These are phyloP conservation scores for Globisporangium emineosum DNA, from an alignment of 352 stramenopile species.

Conservation along the genomic window DNA sequence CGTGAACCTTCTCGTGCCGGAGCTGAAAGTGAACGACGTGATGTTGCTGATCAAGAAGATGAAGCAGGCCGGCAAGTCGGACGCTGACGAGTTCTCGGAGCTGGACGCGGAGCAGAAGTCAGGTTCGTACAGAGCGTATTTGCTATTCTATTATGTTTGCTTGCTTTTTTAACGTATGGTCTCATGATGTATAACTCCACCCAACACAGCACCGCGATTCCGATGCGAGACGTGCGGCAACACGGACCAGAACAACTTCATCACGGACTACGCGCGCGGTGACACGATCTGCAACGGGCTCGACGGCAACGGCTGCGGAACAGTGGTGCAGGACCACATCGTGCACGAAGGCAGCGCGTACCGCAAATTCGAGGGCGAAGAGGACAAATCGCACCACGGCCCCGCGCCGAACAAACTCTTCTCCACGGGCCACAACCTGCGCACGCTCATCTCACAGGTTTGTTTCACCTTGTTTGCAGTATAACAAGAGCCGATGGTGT, in stretches of 20 bases:
- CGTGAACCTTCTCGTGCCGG: slow-evolving; percentile 80
- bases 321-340: slow-evolving; percentile 93
- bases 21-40: slow-evolving; percentile 85
- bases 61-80: slow-evolving; percentile 86
- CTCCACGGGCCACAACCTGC: slow-evolving; percentile 94
- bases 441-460: slow-evolving; percentile 91
- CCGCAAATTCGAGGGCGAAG: slow-evolving; percentile 97
- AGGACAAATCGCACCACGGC: slow-evolving; percentile 96
- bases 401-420: slow-evolving; percentile 94
- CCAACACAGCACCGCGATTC: slow-evolving; percentile 63
- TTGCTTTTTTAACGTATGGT: neutral
- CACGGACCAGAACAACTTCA: slow-evolving; percentile 89
- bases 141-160: too few relatives aligned
- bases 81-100: slow-evolving; percentile 86
- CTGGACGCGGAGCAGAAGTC: slow-evolving; percentile 83
- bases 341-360: slow-evolving; percentile 95
- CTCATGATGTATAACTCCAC: neutral
- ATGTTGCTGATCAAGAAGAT: slow-evolving; percentile 90
- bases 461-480: too few relatives aligned
- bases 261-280: slow-evolving; percentile 84
- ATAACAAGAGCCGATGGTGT: too few relatives aligned
- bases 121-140: slow-evolving; percentile 32
- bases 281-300: slow-evolving; percentile 87
- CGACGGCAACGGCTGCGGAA: slow-evolving; percentile 90
- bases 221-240: slow-evolving; percentile 86